Evolutionary conservation across 2,329 filamentous ascomycete species (phyloP), one percentile per base, ranked within the genome.

Genomic region (Tolypocladium cylindrosporum): DNA sequence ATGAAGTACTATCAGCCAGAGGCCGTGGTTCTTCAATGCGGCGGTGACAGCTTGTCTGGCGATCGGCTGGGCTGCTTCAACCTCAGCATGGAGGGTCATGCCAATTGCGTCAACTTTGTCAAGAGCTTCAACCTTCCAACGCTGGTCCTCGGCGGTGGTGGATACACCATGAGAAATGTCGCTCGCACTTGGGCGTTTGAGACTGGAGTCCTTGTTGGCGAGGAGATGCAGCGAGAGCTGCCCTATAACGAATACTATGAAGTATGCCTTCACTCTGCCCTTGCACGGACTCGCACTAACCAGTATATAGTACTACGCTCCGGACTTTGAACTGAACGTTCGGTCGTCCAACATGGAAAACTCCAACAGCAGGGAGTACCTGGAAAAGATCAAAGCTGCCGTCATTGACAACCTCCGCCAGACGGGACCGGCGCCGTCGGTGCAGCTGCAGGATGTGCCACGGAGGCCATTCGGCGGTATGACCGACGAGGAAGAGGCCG

Each of bases 221-320:
- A 92, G 60, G 82, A 90, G 37, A 90, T 97, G 81, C 81, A 85
- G 13, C 81, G 88, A 6, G 86, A 89, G n/a, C 79, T 97, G 45
- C 93, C 93, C 0, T 97, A 91, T 73, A 97, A 96, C 62, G 93
- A 97, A 76, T 97, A 97, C 73, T 97, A 97, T 70, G 84, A 87
- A 70, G 84, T 86, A 72, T 11, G n/a, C 9, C 9, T 19, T 6
- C 14, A 54, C 24, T 2, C 8, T 10, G 19, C 31, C 10, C 19
- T 24, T 52, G 10, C 48, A 14, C 19, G 4, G 19, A 21, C 48
- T 21, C 19, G 13, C 11, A 19, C 48, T 52, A 52, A 52, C 9
- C 1, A 10, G 11, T n/a, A 9, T 24, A 3, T 76, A 94, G 80
- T 96, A 96, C 68, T 99, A 97, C 71, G 90, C 89, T 16, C 89